Evolutionary conservation across 2,329 filamentous ascomycete genomes (phyloP).

Genomic region (Colletotrichum salicis): DNA sequence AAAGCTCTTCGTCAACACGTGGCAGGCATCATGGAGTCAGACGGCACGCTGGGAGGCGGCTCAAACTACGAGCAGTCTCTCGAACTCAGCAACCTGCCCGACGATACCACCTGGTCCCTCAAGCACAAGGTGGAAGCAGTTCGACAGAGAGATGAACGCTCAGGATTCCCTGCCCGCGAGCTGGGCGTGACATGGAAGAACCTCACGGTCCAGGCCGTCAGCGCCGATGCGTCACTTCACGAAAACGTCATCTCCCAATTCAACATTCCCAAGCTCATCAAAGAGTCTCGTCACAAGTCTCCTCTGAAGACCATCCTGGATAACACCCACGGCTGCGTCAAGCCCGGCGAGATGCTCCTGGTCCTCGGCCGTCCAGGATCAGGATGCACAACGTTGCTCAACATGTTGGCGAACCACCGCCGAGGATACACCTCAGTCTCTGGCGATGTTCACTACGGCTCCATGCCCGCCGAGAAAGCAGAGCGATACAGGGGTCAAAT

Average conservation of each 20-base stretch:
- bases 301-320: conserved; percentile 74
- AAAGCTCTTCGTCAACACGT: neutral
- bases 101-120: conserved; percentile 51
- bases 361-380: conserved; percentile 76
- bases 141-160: conserved; percentile 54
- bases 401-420: conserved; percentile 73
- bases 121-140: conserved; percentile 59
- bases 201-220: conserved; percentile 70
- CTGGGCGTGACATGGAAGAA: conserved; percentile 74
- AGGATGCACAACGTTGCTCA: conserved; percentile 78
- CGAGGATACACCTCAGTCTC: conserved; percentile 66
- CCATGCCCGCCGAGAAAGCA: conserved; percentile 57
- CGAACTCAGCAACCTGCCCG: conserved; percentile 2
- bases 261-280: conserved; percentile 63
- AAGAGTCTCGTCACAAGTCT: conserved; percentile 63
- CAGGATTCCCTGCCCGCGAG: conserved; percentile 58
- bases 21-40: conserved; percentile 34
- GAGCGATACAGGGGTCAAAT: conserved; percentile 67
- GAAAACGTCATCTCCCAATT: conserved; percentile 72
- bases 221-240: conserved; percentile 71
- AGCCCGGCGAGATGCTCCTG: conserved; percentile 78
- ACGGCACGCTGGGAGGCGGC: conserved; percentile 27
- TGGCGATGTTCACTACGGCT: conserved; percentile 69
- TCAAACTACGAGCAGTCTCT: conserved; percentile 33
- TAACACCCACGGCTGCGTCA: conserved; percentile 74